Percentiles rank a stretch among this genome's conserved stretches.
Conservation (phyloP, 2,329 filamentous ascomycete species). For the Intubia oerlemansii region DNA sequence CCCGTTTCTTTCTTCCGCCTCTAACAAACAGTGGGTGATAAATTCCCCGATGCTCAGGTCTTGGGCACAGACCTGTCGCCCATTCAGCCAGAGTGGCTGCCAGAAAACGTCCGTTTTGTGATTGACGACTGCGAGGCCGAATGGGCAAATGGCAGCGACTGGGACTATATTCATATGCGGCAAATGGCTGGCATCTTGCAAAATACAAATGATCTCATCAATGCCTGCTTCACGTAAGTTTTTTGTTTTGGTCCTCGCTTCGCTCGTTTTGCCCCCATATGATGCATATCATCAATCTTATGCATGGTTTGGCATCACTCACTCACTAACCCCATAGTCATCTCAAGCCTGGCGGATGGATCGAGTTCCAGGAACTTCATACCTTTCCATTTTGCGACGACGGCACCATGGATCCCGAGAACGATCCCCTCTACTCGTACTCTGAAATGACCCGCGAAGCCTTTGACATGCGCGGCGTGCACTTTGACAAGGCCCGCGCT, state of each 20-base stretch:
- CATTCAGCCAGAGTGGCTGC: constrained; percentile 26
- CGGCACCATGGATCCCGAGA: constrained; percentile 17
- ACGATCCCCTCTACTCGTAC: constrained; percentile 16
- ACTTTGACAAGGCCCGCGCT: no score
- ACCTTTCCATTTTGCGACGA: constrained; percentile 21
- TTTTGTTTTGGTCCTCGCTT: constrained; percentile 18
- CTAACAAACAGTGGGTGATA: constrained; percentile 21
- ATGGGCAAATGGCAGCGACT: constrained; percentile 30
- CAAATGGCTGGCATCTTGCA: constrained; percentile 27
- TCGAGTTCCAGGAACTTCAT: constrained; percentile 26
- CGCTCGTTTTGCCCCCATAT: constrained; percentile 12
- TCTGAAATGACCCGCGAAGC: constrained; percentile 11
- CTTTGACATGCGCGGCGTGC: constrained; percentile 11
- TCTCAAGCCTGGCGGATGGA: constrained; percentile 24
- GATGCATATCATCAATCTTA: no score
- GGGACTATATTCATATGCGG: constrained; percentile 33
- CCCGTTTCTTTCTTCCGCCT: no score
- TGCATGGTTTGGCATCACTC: no score
- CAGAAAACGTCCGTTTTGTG: constrained; percentile 38
- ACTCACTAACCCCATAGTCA: no score
- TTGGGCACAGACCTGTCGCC: constrained; percentile 22
- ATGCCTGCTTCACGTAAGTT: no score
- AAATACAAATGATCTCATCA: no score
- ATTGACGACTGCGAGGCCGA: constrained; percentile 39
- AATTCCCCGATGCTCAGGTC: constrained; percentile 18